Evolutionary conservation across 1,284 basidiomycete genomes (phyloP).

Genomic region (Ceratobasidium sp.): DNA sequence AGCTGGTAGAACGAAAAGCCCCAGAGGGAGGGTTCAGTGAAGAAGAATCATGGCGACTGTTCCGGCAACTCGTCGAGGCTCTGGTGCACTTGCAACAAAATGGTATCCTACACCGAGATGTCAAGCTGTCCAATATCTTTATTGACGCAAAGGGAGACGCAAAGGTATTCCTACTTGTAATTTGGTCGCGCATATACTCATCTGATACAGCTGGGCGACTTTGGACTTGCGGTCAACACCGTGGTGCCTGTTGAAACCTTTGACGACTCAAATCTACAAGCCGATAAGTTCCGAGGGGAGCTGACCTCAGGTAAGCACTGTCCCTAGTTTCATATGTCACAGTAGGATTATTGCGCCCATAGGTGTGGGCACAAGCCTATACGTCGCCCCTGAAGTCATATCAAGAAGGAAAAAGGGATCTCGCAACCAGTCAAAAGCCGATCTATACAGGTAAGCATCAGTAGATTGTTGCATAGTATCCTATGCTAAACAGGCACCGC

Average conservation of each 20-base stretch:
- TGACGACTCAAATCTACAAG: slow-evolving; percentile 55
- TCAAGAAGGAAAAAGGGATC: slow-evolving; percentile 59
- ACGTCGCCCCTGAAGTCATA: slow-evolving; percentile 87
- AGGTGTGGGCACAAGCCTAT: slow-evolving; percentile 92
- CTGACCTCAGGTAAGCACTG: slow-evolving; percentile 69
- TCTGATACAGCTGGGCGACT: slow-evolving; percentile 75
- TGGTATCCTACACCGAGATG: slow-evolving; percentile 92
- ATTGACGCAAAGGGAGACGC: slow-evolving; percentile 88
- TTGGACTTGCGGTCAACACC: slow-evolving; percentile 88
- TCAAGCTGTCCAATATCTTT: slow-evolving; percentile 91
- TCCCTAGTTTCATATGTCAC: background rate
- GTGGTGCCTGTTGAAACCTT: slow-evolving; percentile 75
- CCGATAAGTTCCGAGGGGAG: slow-evolving; percentile 57
- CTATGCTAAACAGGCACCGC: background rate
- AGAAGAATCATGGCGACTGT: slow-evolving; percentile 87
- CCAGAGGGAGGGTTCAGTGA: slow-evolving; percentile 81
- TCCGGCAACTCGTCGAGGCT: slow-evolving; percentile 92
- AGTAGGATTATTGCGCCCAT: slow-evolving; percentile 12
- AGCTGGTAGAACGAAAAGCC: slow-evolving; percentile 36
- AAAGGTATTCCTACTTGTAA: slow-evolving; percentile 61
- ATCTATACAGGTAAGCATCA: slow-evolving; percentile 93
- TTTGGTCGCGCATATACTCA: slow-evolving; percentile 3
- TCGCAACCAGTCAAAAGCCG: slow-evolving; percentile 79
- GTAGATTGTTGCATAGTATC: background rate
- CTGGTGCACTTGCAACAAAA: slow-evolving; percentile 88